Conservation (phyloP, 2,329 filamentous ascomycete genomes). For the Ceratocystis destructans region DNA sequence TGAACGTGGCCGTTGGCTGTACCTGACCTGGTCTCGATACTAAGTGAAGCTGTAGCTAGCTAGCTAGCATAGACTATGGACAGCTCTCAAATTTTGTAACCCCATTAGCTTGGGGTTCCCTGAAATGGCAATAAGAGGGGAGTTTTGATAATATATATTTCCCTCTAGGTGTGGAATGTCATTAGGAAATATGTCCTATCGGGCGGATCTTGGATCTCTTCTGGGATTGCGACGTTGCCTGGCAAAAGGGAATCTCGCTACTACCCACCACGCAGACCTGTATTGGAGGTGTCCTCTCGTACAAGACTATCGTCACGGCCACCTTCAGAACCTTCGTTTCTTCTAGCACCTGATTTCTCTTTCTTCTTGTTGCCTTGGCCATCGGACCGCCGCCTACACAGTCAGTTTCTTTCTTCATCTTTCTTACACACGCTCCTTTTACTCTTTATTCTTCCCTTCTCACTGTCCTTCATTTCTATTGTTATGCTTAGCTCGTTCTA, state of each 20-base stretch:
- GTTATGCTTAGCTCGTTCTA: neutral
- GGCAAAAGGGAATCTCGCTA: neutral
- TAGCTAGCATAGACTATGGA: neutral
- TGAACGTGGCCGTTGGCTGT: conserved; percentile 17
- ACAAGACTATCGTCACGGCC: conserved; percentile 4
- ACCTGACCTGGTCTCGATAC: neutral
- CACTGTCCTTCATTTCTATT: conserved; percentile 5
- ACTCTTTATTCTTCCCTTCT: neutral
- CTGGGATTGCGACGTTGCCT: neutral
- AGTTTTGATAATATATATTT: neutral
- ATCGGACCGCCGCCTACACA: neutral
- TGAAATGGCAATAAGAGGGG: neutral
- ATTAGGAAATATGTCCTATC: neutral
- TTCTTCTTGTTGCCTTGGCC: neutral
- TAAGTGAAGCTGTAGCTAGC: neutral
- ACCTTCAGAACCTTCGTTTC: neutral
- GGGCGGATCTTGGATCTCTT: neutral
- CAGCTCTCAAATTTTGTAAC: neutral
- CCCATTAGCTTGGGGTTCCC: neutral
- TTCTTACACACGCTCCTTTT: conserved; percentile 7
- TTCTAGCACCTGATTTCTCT: conserved; percentile 9
- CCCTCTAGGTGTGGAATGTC: conserved; percentile 4
- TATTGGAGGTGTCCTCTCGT: neutral
- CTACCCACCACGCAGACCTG: neutral
- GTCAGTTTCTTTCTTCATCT: neutral